Evolutionary conservation across 305 asterid genomes (phyloP), one percentile per base, ranked within the genome.

Genomic region (Solanum hybrid): DNA sequence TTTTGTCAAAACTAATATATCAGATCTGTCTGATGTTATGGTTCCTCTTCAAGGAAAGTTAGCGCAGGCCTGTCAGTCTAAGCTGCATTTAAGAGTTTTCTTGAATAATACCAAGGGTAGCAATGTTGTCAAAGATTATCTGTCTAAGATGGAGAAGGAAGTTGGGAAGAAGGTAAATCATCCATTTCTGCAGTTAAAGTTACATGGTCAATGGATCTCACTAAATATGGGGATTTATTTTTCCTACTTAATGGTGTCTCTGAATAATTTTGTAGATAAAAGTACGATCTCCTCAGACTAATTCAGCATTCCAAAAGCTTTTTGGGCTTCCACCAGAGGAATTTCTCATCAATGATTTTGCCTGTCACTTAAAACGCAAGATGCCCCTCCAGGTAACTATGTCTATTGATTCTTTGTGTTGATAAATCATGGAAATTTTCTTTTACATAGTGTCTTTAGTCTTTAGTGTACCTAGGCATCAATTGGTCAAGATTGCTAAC

Each of bases 41-140:
- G 91, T 96, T 91, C 98, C 98, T 86, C 95, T 97, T 80, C 94
- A 95, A 92, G 99, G 99, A 82, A 95, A 96, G 93, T 92, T 97
- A 91, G 97, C 99, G 89, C 99, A 96, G 91, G 98, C 99, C 76
- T 96, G 99, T 94, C 98, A 97, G 92, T 97, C 99, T 31, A 96
- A 95, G 94, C 90, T 97, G 90, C 99, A 94, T 92, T 92, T 96
- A 91, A 96, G 99, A 94, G 94, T 96, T 88, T 96, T 96, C 92
- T 94, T 97, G 95, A 93, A 97, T 91, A 94, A 96, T 90, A 94
- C 93, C 34, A 96, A 92, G 91, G 98, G 98, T 84, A 91, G 91
- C 89, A 95, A 94, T 92, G 96, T 94, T 89, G 96, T 93, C 87
- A 94, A 92, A 92, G 98, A 96, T 90, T 96, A 96, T 92, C 85